Evolutionary conservation across 2,329 filamentous ascomycete species (phyloP).

Genomic region (Bertia moriformis): DNA sequence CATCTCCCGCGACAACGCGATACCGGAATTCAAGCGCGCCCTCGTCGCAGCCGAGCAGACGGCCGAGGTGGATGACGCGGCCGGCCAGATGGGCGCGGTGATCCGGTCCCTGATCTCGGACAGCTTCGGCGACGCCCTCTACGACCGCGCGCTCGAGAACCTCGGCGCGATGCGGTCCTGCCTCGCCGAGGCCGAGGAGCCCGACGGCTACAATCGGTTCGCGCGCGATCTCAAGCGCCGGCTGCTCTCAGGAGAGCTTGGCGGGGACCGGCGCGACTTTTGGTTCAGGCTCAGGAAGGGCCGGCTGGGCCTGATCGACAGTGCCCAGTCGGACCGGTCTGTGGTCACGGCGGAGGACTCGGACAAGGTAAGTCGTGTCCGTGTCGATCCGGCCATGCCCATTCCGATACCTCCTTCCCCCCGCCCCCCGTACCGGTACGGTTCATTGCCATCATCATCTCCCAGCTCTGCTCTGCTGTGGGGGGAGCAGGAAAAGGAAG

Average conservation of each 20-base stretch:
- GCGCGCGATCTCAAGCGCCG: constrained; percentile 57
- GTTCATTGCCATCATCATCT: not conserved
- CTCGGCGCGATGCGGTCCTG: constrained; percentile 67
- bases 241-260: constrained; percentile 53
- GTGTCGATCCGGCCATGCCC: too few relatives aligned
- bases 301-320: constrained; percentile 60
- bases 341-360: constrained; percentile 58
- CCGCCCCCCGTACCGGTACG: not conserved
- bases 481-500: too few relatives aligned
- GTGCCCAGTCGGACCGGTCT: constrained; percentile 44
- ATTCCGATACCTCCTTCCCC: not conserved
- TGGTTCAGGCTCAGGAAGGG: constrained; percentile 61
- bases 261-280: constrained; percentile 66
- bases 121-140: constrained; percentile 63
- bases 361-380: constrained; percentile 28
- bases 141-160: constrained; percentile 61
- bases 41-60: constrained; percentile 46
- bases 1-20: constrained; percentile 58
- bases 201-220: constrained; percentile 63
- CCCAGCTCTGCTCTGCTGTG: constrained; percentile 2
- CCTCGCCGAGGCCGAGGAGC: constrained; percentile 61
- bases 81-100: constrained; percentile 61
- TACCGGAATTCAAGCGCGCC: constrained; percentile 80
- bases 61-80: constrained; percentile 48
- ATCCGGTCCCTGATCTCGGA: constrained; percentile 54